Base-by-base conservation (phyloP, 1,284 basidiomycete species). In the Cryptococcus sp. region DNA sequence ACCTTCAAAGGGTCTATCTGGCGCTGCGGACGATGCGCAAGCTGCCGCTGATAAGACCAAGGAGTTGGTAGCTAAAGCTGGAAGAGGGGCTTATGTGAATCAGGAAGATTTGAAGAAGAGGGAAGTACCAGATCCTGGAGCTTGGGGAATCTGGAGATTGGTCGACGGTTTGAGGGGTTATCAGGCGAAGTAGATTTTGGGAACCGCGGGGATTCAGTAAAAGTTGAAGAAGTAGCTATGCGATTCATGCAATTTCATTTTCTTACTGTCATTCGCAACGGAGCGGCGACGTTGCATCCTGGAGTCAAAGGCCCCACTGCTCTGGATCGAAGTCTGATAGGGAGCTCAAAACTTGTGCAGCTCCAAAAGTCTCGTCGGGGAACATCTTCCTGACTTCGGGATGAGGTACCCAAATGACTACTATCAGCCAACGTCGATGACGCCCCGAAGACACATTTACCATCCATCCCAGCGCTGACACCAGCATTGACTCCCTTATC, bases 51-150 rank as follows among this genome's bases (percentile, higher is more conserved):
- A 87, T 56, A 77, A 77, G 52, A 77, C 76, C 9, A 91, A 89
- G 22, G 84, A 80, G 60, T 74, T 92, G 2, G 83, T 85, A 31
- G 92, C 92, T 1, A 91, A 87, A 75, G 91, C 88, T 1, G 92
- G 92, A 0, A 77, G 92, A 59, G 91, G 88, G 57, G 88, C 89
- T 1, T 96, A 96, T 72, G 84, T 94, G 41, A 87, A 86, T 62
- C 82, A 84, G 45, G 82, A 84, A 46, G 78, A 82, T 57, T 74
- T 93, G 52, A 83, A 80, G 69, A 79, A 83, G 60, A 80, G 87
- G 66, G 78, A 79, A 45, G 80, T 92, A 13, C 81, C 90, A 1
- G 92, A 96, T 74, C 90, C 91, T 0, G 91, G 91, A 25, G 91
- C 91, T 25, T 90, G 87, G 85, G 91, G 89, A 32, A 82, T 94